Conservation (phyloP, 371 early-diverging fungal species). For the Umbelopsis sp. region DNA sequence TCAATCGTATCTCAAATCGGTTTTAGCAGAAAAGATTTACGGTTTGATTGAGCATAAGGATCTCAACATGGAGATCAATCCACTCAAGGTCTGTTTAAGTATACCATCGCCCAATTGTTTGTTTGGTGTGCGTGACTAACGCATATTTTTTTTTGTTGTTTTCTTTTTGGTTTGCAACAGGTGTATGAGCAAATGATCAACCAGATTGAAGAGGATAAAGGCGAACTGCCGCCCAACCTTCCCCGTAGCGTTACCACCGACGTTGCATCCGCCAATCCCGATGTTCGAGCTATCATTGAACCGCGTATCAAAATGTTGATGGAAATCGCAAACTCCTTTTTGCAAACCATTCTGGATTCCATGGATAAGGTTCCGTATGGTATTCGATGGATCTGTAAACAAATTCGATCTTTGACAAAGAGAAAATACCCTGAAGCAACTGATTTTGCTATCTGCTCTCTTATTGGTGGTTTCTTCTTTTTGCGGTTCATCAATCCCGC, state of each 20-base stretch:
- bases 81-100: conserved; percentile 62
- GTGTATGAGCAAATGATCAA: conserved; percentile 88
- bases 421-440: conserved; percentile 88
- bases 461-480: conserved; percentile 97
- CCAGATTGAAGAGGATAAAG: conserved; percentile 69
- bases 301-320: conserved; percentile 85
- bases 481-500: conserved; percentile 97
- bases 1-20: conserved; percentile 84
- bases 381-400: conserved; percentile 98
- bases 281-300: conserved; percentile 82
- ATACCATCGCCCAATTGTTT: no score
- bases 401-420: conserved; percentile 92
- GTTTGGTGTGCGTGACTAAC: no score
- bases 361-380: conserved; percentile 90
- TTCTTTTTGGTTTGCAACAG: conserved; percentile 22
- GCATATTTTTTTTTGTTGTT: no score
- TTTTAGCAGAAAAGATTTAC: conserved; percentile 77
- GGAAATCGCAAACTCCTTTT: conserved; percentile 83
- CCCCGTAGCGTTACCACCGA: conserved; percentile 81
- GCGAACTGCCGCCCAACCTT: conserved; percentile 59
- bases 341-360: conserved; percentile 82
- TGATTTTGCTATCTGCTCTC: conserved; percentile 86
- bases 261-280: conserved; percentile 72
- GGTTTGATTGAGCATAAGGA: conserved; percentile 75
- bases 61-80: conserved; percentile 88